Conservation (phyloP, 1,284 basidiomycete genomes). For the Rugosomyces carneus region DNA sequence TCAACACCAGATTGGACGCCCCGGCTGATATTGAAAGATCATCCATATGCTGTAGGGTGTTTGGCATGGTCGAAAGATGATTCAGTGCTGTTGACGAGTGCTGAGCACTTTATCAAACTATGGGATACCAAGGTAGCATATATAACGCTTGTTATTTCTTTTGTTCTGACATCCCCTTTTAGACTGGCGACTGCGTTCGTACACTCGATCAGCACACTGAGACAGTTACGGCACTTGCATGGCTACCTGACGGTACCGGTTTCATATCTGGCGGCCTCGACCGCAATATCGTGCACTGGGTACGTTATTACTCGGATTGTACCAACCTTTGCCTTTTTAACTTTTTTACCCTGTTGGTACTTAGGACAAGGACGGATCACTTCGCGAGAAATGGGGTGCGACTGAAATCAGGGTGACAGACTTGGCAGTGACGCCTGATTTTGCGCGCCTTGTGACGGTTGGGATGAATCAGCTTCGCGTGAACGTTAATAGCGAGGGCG, state of each 20-base stretch:
- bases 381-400: slow-evolving; percentile 63
- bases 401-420: slow-evolving; percentile 86
- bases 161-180: slow-evolving; percentile 1
- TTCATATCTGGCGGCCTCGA: slow-evolving; percentile 93
- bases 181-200: slow-evolving; percentile 68
- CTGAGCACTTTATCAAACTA: slow-evolving; percentile 75
- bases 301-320: slow-evolving; percentile 32
- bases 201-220: slow-evolving; percentile 73
- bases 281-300: slow-evolving; percentile 85
- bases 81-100: slow-evolving; percentile 71
- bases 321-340: neutral
- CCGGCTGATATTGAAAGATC: slow-evolving; percentile 63
- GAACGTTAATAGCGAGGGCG: slow-evolving; percentile 24
- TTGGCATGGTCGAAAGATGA: slow-evolving; percentile 91
- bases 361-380: slow-evolving; percentile 70
- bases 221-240: slow-evolving; percentile 80
- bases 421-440: slow-evolving; percentile 84
- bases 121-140: slow-evolving; percentile 76
- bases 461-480: slow-evolving; percentile 53
- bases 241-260: slow-evolving; percentile 84
- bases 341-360: neutral
- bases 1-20: slow-evolving; percentile 53
- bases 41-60: slow-evolving; percentile 71
- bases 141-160: neutral
- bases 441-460: slow-evolving; percentile 75